A percentile compares a stretch with the other conserved stretches of the same genome.
These are phyloP conservation scores for Trichosporon coremiiforme DNA, from an alignment of 1,284 basidiomycete genomes.

Conservation along the genomic window DNA sequence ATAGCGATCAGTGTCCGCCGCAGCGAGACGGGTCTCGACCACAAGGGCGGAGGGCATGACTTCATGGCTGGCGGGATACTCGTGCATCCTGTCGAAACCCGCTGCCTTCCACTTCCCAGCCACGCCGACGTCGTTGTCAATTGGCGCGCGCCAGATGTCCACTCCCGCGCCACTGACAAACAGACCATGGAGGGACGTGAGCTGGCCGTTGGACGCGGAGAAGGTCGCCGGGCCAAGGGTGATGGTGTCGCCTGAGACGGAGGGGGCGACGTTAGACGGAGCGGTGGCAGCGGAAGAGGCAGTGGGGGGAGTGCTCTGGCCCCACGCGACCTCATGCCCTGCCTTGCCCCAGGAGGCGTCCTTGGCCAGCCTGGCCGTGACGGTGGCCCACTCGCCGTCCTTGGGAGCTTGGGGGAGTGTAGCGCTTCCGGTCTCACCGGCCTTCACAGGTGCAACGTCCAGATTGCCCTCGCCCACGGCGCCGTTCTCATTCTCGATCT, in stretches of 20 bases:
- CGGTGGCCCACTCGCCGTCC: constrained; percentile 17
- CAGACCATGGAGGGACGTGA: constrained; percentile 18
- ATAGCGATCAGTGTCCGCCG: constrained; percentile 29
- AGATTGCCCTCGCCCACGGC: constrained; percentile 23
- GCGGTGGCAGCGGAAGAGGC: background rate
- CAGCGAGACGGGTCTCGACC: constrained; percentile 28
- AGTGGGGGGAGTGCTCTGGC: constrained; percentile 20
- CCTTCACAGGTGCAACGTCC: constrained; percentile 16
- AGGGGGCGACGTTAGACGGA: constrained; percentile 14
- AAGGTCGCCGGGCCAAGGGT: constrained; percentile 29
- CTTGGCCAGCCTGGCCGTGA: constrained; percentile 22
- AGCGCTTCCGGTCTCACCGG: constrained; percentile 2
- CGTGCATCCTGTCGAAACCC: constrained; percentile 33
- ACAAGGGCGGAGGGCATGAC: constrained; percentile 22
- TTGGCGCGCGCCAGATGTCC: constrained; percentile 23
- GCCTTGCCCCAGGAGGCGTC: constrained; percentile 27
- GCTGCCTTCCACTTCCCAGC: constrained; percentile 21
- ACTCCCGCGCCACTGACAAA: background rate
- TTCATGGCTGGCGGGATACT: constrained; percentile 26
- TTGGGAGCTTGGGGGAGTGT: constrained; percentile 19
- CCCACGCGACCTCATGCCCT: constrained; percentile 35
- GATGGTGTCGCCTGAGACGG: background rate
- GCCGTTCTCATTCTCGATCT: constrained; percentile 26
- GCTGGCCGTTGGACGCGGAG: constrained; percentile 16
- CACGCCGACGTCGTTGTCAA: constrained; percentile 17